phyloP scores from a whole-genome alignment of 2,329 filamentous ascomycete species.

The Neonectria magnoliae region DNA sequence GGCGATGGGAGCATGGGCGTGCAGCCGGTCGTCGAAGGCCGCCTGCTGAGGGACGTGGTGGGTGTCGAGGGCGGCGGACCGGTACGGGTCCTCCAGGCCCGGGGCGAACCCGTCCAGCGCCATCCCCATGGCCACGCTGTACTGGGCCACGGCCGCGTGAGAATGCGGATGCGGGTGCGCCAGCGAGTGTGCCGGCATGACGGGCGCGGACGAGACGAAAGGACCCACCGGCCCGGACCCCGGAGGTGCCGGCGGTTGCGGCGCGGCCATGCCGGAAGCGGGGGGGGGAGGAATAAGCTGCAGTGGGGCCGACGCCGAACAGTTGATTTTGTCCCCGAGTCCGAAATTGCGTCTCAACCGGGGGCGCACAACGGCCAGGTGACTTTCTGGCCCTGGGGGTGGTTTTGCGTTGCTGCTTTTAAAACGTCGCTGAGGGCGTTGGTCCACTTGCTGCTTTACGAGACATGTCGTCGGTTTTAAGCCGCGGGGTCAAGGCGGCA shows the following conservation, averaged over 20 bases:
- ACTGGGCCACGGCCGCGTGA: conserved; percentile 21
- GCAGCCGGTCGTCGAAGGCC: not conserved
- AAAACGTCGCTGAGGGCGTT: conserved; percentile 19
- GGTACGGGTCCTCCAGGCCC: conserved; percentile 33
- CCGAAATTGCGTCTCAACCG: not conserved
- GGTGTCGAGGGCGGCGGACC: conserved; percentile 1
- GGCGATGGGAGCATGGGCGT: conserved; percentile 6
- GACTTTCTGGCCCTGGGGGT: not conserved
- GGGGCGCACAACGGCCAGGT: not conserved
- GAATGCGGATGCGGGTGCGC: not conserved
- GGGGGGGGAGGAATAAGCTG: not conserved
- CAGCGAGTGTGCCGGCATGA: conserved; percentile 12
- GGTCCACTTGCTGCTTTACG: conserved; percentile 22
- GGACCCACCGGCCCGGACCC: conserved; percentile 9
- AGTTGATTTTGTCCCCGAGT: not conserved
- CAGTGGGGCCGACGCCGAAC: not conserved
- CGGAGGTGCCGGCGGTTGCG: conserved; percentile 20
- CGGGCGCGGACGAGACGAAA: conserved; percentile 27
- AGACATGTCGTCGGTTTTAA: conserved; percentile 25
- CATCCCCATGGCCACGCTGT: conserved; percentile 29
- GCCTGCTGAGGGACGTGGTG: conserved; percentile 23
- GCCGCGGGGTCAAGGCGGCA: conserved; percentile 27
- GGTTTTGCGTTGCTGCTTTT: conserved; percentile 39
- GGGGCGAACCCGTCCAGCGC: conserved; percentile 31
- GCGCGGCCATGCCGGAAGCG: conserved; percentile 28